A percentile compares a stretch with the other conserved stretches of the same genome.
Evolutionary conservation across 805 yeast species (phyloP).

Genomic region (Ogataea corticis): DNA sequence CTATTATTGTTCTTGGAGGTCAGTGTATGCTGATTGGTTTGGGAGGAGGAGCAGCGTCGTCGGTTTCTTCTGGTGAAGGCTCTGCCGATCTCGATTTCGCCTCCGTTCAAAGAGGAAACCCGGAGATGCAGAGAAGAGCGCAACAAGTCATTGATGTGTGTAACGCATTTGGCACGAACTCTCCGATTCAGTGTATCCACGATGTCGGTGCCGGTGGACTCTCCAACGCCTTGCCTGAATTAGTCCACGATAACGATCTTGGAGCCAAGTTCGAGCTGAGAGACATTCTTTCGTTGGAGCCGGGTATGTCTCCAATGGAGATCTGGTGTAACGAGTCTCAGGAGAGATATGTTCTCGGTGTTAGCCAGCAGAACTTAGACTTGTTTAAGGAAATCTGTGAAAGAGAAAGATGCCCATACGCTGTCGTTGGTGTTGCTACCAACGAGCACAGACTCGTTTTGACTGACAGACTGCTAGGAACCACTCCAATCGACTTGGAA

Average conservation of each 20-base stretch:
- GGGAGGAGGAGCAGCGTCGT: constrained; percentile 99
- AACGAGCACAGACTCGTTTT: constrained; percentile 79
- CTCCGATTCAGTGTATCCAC: constrained; percentile 92
- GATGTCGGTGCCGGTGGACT: constrained; percentile 99
- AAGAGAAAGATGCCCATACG: constrained; percentile 95
- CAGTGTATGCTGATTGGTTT: constrained; percentile 97
- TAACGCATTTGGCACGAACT: constrained; percentile 69
- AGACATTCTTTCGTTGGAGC: constrained; percentile 86
- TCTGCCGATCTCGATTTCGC: constrained; percentile 97
- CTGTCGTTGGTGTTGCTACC: constrained; percentile 94
- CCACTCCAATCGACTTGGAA: constrained; percentile 91
- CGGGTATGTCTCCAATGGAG: constrained; percentile 99
- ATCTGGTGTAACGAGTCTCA: constrained; percentile 99
- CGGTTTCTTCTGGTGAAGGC: constrained; percentile 94
- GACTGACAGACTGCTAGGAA: constrained; percentile 72
- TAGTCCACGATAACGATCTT: constrained; percentile 93
- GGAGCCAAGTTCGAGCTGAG: constrained; percentile 94
- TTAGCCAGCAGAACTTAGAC: constrained; percentile 73
- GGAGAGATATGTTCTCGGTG: constrained; percentile 95
- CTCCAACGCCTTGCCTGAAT: constrained; percentile 95
- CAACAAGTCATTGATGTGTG: constrained; percentile 97
- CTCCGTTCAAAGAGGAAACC: constrained; percentile 98
- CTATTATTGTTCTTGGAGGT: constrained; percentile 93
- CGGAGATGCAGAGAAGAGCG: constrained; percentile 98
- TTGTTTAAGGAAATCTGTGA: constrained; percentile 76